These are phyloP conservation scores for Pichia deserticola DNA, from an alignment of 805 yeast genomes.

Conservation along the genomic window DNA sequence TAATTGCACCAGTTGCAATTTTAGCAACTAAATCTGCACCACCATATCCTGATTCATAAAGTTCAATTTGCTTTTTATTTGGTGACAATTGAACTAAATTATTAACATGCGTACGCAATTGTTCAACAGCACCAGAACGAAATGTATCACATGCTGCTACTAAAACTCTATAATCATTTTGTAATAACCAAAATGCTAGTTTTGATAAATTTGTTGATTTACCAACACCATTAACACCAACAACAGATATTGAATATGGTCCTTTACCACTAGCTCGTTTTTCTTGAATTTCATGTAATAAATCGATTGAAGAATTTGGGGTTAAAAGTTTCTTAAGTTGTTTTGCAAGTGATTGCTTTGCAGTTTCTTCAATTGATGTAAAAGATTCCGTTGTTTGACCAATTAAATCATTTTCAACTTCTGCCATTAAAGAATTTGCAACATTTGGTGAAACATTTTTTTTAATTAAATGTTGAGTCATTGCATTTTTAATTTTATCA, in stretches of 20 bases:
- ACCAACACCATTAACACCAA: constrained; percentile 98
- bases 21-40: constrained; percentile 92
- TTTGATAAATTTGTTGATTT: constrained; percentile 93
- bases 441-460: constrained; percentile 92
- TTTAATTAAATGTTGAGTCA: constrained; percentile 69
- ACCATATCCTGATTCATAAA: constrained; percentile 93
- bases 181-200: constrained; percentile 90
- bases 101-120: constrained; percentile 85
- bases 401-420: constrained; percentile 59
- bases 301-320: constrained; percentile 84
- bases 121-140: constrained; percentile 98
- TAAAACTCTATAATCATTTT: constrained; percentile 76
- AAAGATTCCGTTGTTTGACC: constrained; percentile 69
- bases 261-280: constrained; percentile 31
- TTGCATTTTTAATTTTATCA: constrained; percentile 51
- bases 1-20: constrained; percentile 86
- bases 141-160: constrained; percentile 98
- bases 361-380: constrained; percentile 68
- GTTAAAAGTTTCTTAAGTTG: constrained; percentile 71
- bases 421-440: constrained; percentile 61
- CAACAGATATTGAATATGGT: constrained; percentile 94
- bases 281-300: constrained; percentile 70
- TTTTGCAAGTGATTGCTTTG: constrained; percentile 54
- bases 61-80: constrained; percentile 44
- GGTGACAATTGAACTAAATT: constrained; percentile 66